A percentile compares a stretch with the other conserved stretches of the same genome.
These are phyloP conservation scores for Sclerotinia glacialis DNA, from an alignment of 2,329 filamentous ascomycete species.

Conservation along the genomic window DNA sequence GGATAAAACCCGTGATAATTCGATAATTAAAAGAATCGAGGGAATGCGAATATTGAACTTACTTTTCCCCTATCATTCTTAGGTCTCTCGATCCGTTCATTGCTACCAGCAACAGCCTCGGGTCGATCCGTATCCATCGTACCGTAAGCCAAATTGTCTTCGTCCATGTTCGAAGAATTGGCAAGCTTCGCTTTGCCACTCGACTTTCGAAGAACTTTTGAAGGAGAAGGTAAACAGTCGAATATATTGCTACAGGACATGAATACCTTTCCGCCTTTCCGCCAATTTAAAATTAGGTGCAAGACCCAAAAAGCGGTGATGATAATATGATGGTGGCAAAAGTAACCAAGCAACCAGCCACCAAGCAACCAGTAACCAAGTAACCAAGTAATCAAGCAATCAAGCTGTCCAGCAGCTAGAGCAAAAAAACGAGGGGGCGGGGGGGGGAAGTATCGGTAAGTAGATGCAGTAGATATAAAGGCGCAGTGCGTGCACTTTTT, in stretches of 20 bases:
- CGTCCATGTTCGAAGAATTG: slow-evolving; percentile 6
- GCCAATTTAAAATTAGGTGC: slow-evolving; percentile 12
- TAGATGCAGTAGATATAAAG: slow-evolving; percentile 10
- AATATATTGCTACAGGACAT: slow-evolving; percentile 20
- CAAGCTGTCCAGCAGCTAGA: slow-evolving; percentile 17
- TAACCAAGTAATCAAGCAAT: slow-evolving; percentile 1
- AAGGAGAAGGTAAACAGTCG: slow-evolving; percentile 13
- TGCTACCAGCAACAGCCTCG: neutral
- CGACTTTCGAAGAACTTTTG: neutral
- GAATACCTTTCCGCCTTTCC: slow-evolving; percentile 13
- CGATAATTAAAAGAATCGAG: neutral
- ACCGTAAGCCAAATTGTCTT: slow-evolving; percentile 12
- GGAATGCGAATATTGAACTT: neutral
- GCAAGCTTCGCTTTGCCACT: slow-evolving; percentile 11
- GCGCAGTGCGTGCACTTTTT: slow-evolving; percentile 8
- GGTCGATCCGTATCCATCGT: slow-evolving; percentile 4
- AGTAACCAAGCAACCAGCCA: neutral
- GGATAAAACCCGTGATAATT: neutral
- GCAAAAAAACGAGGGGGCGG: slow-evolving; percentile 1
- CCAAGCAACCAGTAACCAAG: neutral
- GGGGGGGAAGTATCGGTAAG: slow-evolving; percentile 12
- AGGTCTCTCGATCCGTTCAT: slow-evolving; percentile 6
- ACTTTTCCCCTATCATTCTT: slow-evolving; percentile 16
- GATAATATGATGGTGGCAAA: slow-evolving; percentile 11
- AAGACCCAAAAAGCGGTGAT: slow-evolving; percentile 15